Evolutionary conservation across 2,329 filamentous ascomycete species (phyloP), one percentile per base, ranked within the genome.

Genomic region (Fusarium compactum): DNA sequence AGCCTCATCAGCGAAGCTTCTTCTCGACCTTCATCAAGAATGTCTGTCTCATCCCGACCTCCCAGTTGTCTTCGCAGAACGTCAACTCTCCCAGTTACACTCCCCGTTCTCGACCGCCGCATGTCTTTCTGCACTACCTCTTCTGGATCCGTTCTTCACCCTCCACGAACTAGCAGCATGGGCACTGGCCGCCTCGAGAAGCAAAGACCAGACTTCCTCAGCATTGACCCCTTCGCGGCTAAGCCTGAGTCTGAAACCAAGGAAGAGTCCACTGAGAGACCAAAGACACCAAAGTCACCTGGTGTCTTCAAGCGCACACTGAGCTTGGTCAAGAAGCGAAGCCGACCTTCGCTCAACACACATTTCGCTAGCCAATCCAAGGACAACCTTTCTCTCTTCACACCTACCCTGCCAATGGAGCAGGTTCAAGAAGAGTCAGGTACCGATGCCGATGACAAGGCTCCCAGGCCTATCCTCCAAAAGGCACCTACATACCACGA

Each of bases 261-360:
- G 11, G 74, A 78, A 14, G 73, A 81, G 32, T 73, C 74, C 4
- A 76, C 74, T 11, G 63, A 78, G 52, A 76, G 73, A 11, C 75
- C 77, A 8, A 80, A 81, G 64, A 76, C 80, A 15, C 82, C 84
- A 12, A 80, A 81, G 67, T 76, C 81, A 6, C 82, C 84, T 2
- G 79, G 79, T 32, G 80, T 88, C 58, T 82, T 89, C 66, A 86
- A 84, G 74, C 83, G 85, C 71, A 86, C 86, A 5, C 78, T 89
- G 45, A 87, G 82, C 71, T 79, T 89, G 30, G 84, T 84, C 51
- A 82, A 84, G 74, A 88, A 87, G 82, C 83, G 85, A 68, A 89
- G 86, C 80, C 82, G 82, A 58, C 84, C 85, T 10, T 80, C 80
- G 25, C 80, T 89, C 66, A 81, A 79, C 69, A 74, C 68, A 8